These are phyloP conservation scores for Epichloe uncinata DNA, from an alignment of 2,329 filamentous ascomycete species.

Conservation along the genomic window DNA sequence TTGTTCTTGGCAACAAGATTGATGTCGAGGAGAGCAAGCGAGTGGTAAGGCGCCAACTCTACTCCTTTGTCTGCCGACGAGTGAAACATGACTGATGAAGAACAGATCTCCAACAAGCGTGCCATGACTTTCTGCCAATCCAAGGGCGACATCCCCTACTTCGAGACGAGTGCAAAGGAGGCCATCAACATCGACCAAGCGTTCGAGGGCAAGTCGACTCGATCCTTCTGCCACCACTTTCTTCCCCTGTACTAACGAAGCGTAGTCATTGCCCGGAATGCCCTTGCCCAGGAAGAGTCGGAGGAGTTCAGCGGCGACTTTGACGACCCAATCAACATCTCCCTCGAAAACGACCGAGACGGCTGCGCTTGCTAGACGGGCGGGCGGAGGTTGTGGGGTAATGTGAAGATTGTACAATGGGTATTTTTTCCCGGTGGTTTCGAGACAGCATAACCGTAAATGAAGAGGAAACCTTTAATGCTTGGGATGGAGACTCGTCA, in stretches of 20 bases:
- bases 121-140: constrained; percentile 97
- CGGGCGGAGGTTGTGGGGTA: not conserved
- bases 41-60: constrained; percentile 42
- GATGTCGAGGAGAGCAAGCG: constrained; percentile 97
- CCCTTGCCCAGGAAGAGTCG: constrained; percentile 89
- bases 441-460: constrained; percentile 6
- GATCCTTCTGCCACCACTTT: not conserved
- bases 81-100: not conserved
- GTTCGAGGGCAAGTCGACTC: constrained; percentile 43
- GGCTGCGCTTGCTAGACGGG: constrained; percentile 72
- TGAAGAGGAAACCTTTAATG: constrained; percentile 3
- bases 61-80: not conserved
- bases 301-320: constrained; percentile 97
- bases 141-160: constrained; percentile 95
- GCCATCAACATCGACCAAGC: constrained; percentile 90
- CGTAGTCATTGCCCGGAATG: constrained; percentile 87
- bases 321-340: constrained; percentile 95
- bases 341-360: constrained; percentile 85
- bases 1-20: constrained; percentile 97
- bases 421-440: not conserved
- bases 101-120: constrained; percentile 80
- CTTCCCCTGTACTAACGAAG: constrained; percentile 1
- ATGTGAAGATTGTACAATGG: not conserved
- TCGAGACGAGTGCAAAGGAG: constrained; percentile 98
- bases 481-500: not conserved